These are phyloP conservation scores for Chlamydomonas schloesseri DNA, from an alignment of 139 green algal genomes.

Conservation along the genomic window DNA sequence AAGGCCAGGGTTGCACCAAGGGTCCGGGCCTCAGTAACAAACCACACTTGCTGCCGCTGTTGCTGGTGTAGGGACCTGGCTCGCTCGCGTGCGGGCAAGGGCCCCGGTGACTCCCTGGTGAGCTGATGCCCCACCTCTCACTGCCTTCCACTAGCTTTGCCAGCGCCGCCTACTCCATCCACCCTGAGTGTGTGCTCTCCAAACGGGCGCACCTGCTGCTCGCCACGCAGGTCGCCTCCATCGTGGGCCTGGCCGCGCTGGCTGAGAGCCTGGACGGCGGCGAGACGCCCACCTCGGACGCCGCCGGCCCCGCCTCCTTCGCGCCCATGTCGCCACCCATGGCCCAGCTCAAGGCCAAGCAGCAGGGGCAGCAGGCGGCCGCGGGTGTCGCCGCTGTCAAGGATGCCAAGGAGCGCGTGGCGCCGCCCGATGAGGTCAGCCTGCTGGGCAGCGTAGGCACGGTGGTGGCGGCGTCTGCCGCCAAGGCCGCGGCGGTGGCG, in stretches of 20 bases:
- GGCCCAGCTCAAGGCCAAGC: neutral
- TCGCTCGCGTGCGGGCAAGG: neutral
- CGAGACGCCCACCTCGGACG: neutral
- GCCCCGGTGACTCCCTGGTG: constrained; percentile 16
- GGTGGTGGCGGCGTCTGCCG: too few species aligned
- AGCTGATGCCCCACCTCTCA: too few species aligned
- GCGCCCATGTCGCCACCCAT: neutral
- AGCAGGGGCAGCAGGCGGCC: neutral
- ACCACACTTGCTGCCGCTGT: neutral
- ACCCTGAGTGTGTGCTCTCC: neutral
- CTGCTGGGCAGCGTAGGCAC: too few species aligned
- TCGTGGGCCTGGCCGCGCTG: constrained; percentile 7
- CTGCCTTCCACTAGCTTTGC: too few species aligned
- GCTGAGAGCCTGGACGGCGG: neutral
- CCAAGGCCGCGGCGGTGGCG: too few species aligned
- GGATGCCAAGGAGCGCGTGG: too few species aligned
- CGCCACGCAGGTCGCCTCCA: constrained; percentile 9
- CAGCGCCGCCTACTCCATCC: too few species aligned
- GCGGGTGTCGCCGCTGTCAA: neutral
- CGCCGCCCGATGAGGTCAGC: too few species aligned
- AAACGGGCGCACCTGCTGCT: neutral
- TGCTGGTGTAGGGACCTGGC: neutral
- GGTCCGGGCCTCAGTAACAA: too few species aligned
- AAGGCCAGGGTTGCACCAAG: too few species aligned
- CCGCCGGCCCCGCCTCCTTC: neutral